Conservation (phyloP, 106 monocot species). For the Alisma plantagoaquatica region DNA sequence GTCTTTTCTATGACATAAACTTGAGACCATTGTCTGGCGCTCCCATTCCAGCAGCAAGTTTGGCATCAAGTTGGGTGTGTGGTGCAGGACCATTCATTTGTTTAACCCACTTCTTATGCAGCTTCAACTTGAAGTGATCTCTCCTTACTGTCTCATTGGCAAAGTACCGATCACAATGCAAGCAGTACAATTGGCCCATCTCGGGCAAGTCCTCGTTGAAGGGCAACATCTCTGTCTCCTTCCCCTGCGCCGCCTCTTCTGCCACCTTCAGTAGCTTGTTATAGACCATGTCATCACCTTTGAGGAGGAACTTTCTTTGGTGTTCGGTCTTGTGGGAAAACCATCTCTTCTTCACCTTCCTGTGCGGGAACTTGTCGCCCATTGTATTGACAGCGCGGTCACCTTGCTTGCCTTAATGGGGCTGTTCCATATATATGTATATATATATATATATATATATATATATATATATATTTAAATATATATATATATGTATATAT, state of each 20-base stretch:
- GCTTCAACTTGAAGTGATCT: no score
- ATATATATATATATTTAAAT: no score
- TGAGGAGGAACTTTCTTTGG: conserved; percentile 75
- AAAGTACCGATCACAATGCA: conserved; percentile 98
- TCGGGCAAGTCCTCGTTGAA: conserved; percentile 79
- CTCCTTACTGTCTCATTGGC: no score
- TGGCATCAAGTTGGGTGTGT: conserved; percentile 81
- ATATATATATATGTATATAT: no score
- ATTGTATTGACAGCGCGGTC: conserved; percentile 18
- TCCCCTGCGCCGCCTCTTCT: conserved; percentile 43
- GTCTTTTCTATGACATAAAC: conserved; percentile 62
- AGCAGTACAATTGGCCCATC: conserved; percentile 96
- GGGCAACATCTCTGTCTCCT: conserved; percentile 32
- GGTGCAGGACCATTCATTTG: conserved; percentile 65
- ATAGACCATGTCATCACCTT: conserved; percentile 84
- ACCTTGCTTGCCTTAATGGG: no score
- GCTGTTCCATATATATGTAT: no score
- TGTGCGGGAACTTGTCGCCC: conserved; percentile 94
- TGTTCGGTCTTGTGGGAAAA: conserved; percentile 76
- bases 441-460: no score
- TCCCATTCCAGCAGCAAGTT: conserved; percentile 86
- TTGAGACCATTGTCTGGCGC: conserved; percentile 85
- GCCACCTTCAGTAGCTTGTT: conserved; percentile 56
- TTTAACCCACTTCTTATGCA: no score
- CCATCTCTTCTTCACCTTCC: conserved; percentile 91